A percentile compares a stretch with the other conserved stretches of the same genome.
Conservation (phyloP, 192 early-diverging fungal genomes). For the Rhizophagus clarus region DNA sequence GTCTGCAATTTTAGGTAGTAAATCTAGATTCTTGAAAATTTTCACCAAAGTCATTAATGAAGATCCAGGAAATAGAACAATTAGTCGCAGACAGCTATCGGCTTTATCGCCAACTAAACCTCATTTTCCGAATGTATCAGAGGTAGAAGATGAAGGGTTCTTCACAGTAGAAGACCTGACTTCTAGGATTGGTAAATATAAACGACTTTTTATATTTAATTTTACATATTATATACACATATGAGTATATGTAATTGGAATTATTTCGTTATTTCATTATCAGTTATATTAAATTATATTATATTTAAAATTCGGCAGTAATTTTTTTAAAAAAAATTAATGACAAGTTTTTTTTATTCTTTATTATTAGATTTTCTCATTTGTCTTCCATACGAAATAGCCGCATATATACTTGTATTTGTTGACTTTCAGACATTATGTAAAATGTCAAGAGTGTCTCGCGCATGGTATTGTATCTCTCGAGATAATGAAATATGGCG, state of each 20-base stretch:
- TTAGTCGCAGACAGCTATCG: slow-evolving; percentile 15
- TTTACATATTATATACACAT: neutral
- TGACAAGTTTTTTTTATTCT: too few species aligned
- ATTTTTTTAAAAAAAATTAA: too few species aligned
- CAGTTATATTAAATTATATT: too few species aligned
- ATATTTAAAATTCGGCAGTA: too few species aligned
- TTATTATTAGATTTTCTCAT: slow-evolving; percentile 57
- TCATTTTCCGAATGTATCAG: neutral
- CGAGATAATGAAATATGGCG: slow-evolving; percentile 78
- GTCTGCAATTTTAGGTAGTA: slow-evolving; percentile 9
- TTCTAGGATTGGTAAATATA: slow-evolving; percentile 19
- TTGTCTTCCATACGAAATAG: slow-evolving; percentile 74
- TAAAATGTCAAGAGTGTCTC: slow-evolving; percentile 63
- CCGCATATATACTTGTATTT: slow-evolving; percentile 64
- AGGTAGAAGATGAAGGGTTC: slow-evolving; percentile 31
- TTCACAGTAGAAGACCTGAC: slow-evolving; percentile 14
- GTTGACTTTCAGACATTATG: slow-evolving; percentile 64
- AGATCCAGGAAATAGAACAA: slow-evolving; percentile 13
- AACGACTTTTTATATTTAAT: neutral
- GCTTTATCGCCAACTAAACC: neutral
- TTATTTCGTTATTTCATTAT: too few species aligned
- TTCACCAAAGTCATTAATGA: slow-evolving; percentile 29
- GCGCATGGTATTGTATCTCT: slow-evolving; percentile 66
- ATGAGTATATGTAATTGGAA: neutral
- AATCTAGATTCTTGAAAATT: slow-evolving; percentile 27